Evolutionary conservation across 441 rosid genomes (phyloP).

Genomic region (Pelargonium cotyledonis): DNA sequence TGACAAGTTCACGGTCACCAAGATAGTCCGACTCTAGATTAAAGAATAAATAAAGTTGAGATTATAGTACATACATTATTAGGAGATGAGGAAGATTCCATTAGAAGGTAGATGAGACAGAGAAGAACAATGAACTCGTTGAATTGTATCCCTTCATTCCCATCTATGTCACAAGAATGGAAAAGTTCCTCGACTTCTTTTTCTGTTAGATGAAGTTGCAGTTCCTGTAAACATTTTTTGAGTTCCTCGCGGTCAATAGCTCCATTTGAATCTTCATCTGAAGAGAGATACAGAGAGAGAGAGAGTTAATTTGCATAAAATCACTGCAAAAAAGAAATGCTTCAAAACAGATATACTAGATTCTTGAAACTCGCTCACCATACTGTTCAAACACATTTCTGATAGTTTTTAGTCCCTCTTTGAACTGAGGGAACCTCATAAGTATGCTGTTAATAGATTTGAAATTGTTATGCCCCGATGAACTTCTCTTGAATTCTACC

Average conservation of each 20-base stretch:
- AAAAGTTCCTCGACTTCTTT: slow-evolving; percentile 65
- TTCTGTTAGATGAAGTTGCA: slow-evolving; percentile 43
- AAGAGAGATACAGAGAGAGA: slow-evolving; percentile 19
- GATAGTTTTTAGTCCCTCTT: slow-evolving; percentile 53
- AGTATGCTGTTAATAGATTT: slow-evolving; percentile 58
- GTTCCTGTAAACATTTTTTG: slow-evolving; percentile 49
- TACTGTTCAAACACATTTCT: slow-evolving; percentile 50
- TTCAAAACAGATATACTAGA: slow-evolving; percentile 8
- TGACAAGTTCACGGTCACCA: slow-evolving; percentile 3
- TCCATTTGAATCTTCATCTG: slow-evolving; percentile 62
- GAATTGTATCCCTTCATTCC: slow-evolving; percentile 67
- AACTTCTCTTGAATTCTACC: slow-evolving; percentile 47
- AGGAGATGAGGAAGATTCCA: slow-evolving; percentile 40
- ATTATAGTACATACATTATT: slow-evolving; percentile 21
- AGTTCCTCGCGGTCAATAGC: slow-evolving; percentile 57
- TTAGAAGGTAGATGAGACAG: slow-evolving; percentile 62
- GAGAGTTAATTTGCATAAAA: slow-evolving; percentile 12
- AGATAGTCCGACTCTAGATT: background rate
- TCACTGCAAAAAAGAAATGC: background rate
- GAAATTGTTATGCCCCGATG: slow-evolving; percentile 36
- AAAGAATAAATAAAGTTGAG: slow-evolving; percentile 11
- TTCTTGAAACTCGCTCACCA: slow-evolving; percentile 35
- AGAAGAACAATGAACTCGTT: slow-evolving; percentile 72
- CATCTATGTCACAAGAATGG: slow-evolving; percentile 67
- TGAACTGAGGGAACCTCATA: slow-evolving; percentile 59